These are phyloP conservation scores for Xylaria sp. DNA, from an alignment of 2,329 filamentous ascomycete species.

Conservation along the genomic window DNA sequence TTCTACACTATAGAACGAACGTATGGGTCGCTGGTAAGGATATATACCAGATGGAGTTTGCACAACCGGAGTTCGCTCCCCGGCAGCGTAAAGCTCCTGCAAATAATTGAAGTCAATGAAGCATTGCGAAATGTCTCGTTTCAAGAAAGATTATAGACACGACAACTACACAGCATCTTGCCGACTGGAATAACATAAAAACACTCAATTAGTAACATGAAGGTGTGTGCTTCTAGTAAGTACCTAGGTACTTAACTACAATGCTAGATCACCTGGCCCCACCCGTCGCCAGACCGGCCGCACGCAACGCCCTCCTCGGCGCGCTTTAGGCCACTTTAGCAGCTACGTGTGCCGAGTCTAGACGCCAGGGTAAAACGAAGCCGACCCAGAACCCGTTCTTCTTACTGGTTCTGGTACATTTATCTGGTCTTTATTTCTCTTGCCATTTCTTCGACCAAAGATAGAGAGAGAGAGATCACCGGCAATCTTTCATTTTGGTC, in stretches of 20 bases:
- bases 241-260: too few relatives aligned
- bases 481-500: constrained; percentile 12
- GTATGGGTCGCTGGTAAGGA: too few relatives aligned
- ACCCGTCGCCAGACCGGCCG: constrained; percentile 31
- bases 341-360: constrained; percentile 34
- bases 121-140: too few relatives aligned
- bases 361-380: constrained; percentile 1
- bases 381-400: constrained; percentile 8
- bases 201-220: not conserved
- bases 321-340: constrained; percentile 20
- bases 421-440: constrained; percentile 11
- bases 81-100: too few relatives aligned
- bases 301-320: not conserved
- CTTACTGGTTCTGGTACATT: not conserved
- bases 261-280: constrained; percentile 24
- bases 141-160: too few relatives aligned
- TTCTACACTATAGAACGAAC: too few relatives aligned
- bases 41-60: too few relatives aligned
- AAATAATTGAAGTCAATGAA: too few relatives aligned
- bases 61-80: too few relatives aligned
- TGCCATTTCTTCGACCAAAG: constrained; percentile 11
- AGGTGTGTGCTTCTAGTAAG: too few relatives aligned
- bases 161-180: too few relatives aligned
- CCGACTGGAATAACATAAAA: not conserved
- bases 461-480: not conserved